These are phyloP conservation scores for Colletotrichum caudatum DNA, from an alignment of 2,329 filamentous ascomycete genomes.

Conservation along the genomic window DNA sequence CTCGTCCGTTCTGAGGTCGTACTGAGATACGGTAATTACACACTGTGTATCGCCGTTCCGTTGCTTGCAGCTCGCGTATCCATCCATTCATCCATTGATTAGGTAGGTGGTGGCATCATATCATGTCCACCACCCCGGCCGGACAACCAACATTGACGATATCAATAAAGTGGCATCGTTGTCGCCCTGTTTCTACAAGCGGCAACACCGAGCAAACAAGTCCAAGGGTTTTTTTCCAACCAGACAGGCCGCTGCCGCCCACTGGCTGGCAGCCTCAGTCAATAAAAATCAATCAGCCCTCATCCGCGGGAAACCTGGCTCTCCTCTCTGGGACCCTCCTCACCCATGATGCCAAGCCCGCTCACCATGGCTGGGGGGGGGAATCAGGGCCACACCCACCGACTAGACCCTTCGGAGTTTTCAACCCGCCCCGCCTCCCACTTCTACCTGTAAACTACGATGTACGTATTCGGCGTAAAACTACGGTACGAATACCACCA, in stretches of 20 bases:
- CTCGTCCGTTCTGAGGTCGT: too few relatives aligned
- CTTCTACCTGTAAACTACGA: too few relatives aligned
- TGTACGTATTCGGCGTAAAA: too few relatives aligned
- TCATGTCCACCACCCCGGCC: constrained; percentile 12
- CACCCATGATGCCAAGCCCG: constrained; percentile 35
- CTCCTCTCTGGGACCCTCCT: constrained; percentile 19
- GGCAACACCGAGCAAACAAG: constrained; percentile 31
- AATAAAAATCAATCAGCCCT: constrained; percentile 22
- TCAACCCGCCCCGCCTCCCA: constrained; percentile 32
- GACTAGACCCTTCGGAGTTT: constrained; percentile 41
- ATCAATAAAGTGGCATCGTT: constrained; percentile 24
- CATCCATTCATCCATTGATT: neutral
- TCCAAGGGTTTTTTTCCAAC: constrained; percentile 7
- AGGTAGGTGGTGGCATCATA: constrained; percentile 23
- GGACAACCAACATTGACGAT: constrained; percentile 16
- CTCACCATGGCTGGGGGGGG: constrained; percentile 32
- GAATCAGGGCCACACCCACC: constrained; percentile 36
- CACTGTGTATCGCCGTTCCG: constrained; percentile 9
- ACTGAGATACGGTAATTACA: too few relatives aligned
- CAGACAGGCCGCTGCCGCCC: neutral
- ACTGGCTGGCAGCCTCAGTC: constrained; percentile 32
- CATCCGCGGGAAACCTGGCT: constrained; percentile 31
- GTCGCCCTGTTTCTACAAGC: constrained; percentile 30
- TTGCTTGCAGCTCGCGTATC: constrained; percentile 19
- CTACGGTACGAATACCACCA: too few relatives aligned